Percentiles rank a stretch among this genome's conserved stretches.
phyloP scores from a whole-genome alignment of 2,329 filamentous ascomycete genomes.

The Aureobasidium vineae region DNA sequence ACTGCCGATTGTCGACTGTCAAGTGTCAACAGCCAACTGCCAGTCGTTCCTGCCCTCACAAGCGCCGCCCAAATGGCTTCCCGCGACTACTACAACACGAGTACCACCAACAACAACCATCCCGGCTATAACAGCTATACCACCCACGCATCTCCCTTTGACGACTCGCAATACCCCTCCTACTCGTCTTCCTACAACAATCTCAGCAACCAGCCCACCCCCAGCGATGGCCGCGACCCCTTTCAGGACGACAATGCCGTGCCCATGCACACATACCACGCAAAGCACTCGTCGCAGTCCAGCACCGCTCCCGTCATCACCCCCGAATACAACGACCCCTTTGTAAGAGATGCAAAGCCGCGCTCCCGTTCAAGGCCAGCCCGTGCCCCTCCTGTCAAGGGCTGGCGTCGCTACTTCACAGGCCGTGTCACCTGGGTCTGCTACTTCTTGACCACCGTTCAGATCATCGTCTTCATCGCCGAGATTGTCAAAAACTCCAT shows the following conservation, averaged over 20 bases:
- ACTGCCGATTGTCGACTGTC: background rate
- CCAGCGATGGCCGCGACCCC: slow-evolving; percentile 46
- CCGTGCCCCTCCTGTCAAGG: slow-evolving; percentile 29
- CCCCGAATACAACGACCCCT: slow-evolving; percentile 43
- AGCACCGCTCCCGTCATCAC: slow-evolving; percentile 43
- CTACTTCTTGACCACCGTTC: slow-evolving; percentile 72
- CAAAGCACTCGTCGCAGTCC: slow-evolving; percentile 40
- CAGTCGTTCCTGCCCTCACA: slow-evolving; percentile 1
- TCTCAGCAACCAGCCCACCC: slow-evolving; percentile 47
- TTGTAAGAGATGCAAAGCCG: slow-evolving; percentile 39
- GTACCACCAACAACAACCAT: slow-evolving; percentile 42
- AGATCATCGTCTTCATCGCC: slow-evolving; percentile 82
- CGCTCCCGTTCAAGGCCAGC: background rate
- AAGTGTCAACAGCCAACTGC: background rate
- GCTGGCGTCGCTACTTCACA: slow-evolving; percentile 49
- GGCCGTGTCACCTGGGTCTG: slow-evolving; percentile 73
- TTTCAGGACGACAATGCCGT: slow-evolving; percentile 51
- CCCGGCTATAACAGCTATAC: slow-evolving; percentile 41
- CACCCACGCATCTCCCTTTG: slow-evolving; percentile 30
- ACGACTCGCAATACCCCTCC: slow-evolving; percentile 32
- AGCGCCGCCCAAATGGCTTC: slow-evolving; percentile 44
- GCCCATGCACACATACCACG: slow-evolving; percentile 42
- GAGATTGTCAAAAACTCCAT: slow-evolving; percentile 80
- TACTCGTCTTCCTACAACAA: slow-evolving; percentile 56
- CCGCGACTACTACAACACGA: slow-evolving; percentile 62